Evolutionary conservation across 2,329 filamentous ascomycete genomes (phyloP), one percentile per base, ranked within the genome.

Genomic region (Fusarium praegraminearum): DNA sequence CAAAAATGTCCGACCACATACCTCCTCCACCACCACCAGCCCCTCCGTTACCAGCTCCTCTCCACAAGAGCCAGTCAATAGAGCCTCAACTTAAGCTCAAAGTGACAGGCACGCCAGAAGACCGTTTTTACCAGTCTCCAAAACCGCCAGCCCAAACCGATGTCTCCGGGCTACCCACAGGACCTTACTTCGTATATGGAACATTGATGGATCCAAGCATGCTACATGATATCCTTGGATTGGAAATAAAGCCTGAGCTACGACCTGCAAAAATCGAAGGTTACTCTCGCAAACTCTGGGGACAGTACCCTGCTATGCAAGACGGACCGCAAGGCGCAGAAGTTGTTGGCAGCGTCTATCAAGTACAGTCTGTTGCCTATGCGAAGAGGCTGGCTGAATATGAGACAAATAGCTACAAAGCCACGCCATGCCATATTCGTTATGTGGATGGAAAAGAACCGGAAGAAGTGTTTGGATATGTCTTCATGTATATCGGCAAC

Each of bases 131-230:
- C 13, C 11, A 8, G 1, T 20, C 41, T 8, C 2, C 15, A 1
- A 5, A 13, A 3, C 30, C 24, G n/a, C 9, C 18, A 2, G 13
- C 7, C 0, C 47, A 13, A 2, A 18, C 2, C n/a, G 30, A 62
- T 11, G 24, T 33, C 30, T n/a, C 28, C 4, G 35, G 56, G 12
- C 20, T 15, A 5, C 57, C 47, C 0, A 38, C 6, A 20, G 57
- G 60, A 3, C 57, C 60, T 1, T 62, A 62, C 35, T 63, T 63
- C 4, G 35, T 63, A 3, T 63, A 63, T 16, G 57, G 60, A 10
- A 63, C 47, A 13, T 28, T 63, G 36, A 63, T 44, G 41, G 36
- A 62, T 4, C 57, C 47, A 20, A 26, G 2, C 8, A 56, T 56
- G 60, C 18, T 63, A 13, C 35, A 9, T 3, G 36, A 49, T 28